Base-by-base conservation (phyloP, 345 rosid genomes). In the Eutrema japonicum region DNA sequence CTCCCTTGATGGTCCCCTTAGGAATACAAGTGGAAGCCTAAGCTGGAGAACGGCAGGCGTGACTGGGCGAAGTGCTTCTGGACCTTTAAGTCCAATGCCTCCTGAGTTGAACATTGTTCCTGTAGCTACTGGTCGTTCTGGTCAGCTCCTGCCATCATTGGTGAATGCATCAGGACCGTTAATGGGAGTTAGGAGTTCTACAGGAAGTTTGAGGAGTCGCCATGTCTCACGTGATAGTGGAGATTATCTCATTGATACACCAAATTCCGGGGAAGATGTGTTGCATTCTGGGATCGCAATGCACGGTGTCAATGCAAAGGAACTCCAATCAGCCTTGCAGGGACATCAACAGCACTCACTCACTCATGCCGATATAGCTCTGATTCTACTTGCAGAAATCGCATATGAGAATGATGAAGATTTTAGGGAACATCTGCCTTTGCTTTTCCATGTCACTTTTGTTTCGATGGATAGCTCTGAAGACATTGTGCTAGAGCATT, bases 381-480 rank as follows among this genome's bases (percentile, higher is more conserved):
- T 95, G 79, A 95, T 95, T 77, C 83, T 95, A 62, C 94, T 95
- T 26, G 99, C 99, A 37, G 99, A 95, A 81, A 92, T 92, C 64
- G 99, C 99, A 43, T 95, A 95, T 48, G 98, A 95, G 81, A 95
- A 95, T 72, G 98, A 95, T 62, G 99, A 95, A 85, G 99, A 95
- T 83, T 95, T 95, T 76, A 89, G 98, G 5, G 99, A 92, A 78
- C 99, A 95, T 82, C 74, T 95, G 83, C 99, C 99, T 50, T 86
- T 95, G 55, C 91, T 95, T 54, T 95, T 95, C 81, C 99, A 95
- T 52, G 96, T 95, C 77, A 95, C 92, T n/a, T 95, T 95, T 81
- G 98, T 95, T 83, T 95, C 97, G 3, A 95, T 92, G 99, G 99
- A 95, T 81, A 95, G 99, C 74, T 95, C 99, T 56, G 99, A 95